Base-by-base conservation (phyloP, 352 stramenopile genomes). In the Pythium coloratum region DNA sequence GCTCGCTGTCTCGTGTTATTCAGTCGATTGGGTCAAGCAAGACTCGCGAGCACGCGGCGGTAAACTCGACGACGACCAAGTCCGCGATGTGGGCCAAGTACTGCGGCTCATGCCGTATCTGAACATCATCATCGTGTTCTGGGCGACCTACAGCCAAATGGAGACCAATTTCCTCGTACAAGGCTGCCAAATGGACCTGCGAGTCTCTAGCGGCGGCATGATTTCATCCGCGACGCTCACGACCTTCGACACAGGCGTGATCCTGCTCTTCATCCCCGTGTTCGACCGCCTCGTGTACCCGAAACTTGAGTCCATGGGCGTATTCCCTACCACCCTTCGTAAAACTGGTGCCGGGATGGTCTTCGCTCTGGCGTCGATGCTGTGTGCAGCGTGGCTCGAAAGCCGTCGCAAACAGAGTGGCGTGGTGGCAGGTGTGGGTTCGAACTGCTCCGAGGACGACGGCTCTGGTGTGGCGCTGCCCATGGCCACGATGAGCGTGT, bases 241-340 rank as follows among this genome's bases (percentile, higher is more conserved):
- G 46, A 82, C 94, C 5, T 78, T 97, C 18, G 89, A 97, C 71
- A 90, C 86, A 16, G 75, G 86, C 24, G 85, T 95, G 10, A 96
- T 97, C 61, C 70, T 97, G 34, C 46, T 96, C 38, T 95, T 96
- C 53, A 95, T 97, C 47, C 90, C 91, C 6, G 69, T 97, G 16
- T 95, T 96, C 54, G 91, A 97, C 68, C 67, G 73, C 16, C 24
- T 90, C 7, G 61, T 97, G 33, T 97, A 96, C 69, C 89, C 90
- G 1, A 13, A 73, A 32, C 68, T 96, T 20, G 76, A 72, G 3
- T 66, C 69, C 9, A 69, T 82, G 36, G 85, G 88, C 5, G 64
- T 94, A 13, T 69, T 85, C 51, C 82, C 84, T 16, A 92, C 85
- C 10, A 69, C 94, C 34, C 64, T 97, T 44, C 82, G 81, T 9